A percentile compares a stretch with the other conserved stretches of the same genome.
phyloP scores from a whole-genome alignment of 2,329 filamentous ascomycete genomes.

The Salinomyces thailandicus region DNA sequence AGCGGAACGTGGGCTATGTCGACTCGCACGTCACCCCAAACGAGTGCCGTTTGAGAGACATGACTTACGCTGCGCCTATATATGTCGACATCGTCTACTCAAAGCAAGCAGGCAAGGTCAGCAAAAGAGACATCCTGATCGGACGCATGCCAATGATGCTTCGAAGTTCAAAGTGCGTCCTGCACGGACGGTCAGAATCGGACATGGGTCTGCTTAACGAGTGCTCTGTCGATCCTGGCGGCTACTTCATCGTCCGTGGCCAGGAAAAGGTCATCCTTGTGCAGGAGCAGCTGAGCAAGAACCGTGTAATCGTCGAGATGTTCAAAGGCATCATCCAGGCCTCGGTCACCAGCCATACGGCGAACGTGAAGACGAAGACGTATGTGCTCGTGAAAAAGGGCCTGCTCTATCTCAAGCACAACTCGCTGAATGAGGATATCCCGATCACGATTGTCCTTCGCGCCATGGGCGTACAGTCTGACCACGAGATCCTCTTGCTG shows the following conservation, averaged over 20 bases:
- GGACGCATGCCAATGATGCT: constrained; percentile 95
- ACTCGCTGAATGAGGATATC: constrained; percentile 85
- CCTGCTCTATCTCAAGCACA: constrained; percentile 78
- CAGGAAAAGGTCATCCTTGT: constrained; percentile 98
- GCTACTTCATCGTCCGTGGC: constrained; percentile 95
- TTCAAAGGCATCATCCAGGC: constrained; percentile 92
- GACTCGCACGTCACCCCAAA: constrained; percentile 70
- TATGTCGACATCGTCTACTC: constrained; percentile 86
- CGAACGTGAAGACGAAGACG: constrained; percentile 95
- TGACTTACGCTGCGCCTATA: constrained; percentile 96
- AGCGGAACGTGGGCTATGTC: constrained; percentile 57
- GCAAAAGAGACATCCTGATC: constrained; percentile 64
- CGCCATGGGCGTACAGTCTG: constrained; percentile 84
- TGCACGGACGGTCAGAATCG: constrained; percentile 70
- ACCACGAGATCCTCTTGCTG: constrained; percentile 87
- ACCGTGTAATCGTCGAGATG: constrained; percentile 92
- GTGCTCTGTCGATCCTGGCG: constrained; percentile 89
- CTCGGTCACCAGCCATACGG: constrained; percentile 93
- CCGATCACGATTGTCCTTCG: constrained; percentile 90
- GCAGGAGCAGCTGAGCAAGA: constrained; percentile 98
- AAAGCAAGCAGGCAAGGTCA: constrained; percentile 64
- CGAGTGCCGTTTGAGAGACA: constrained; percentile 90
- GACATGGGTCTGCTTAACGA: constrained; percentile 91
- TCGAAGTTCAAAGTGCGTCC: constrained; percentile 83
- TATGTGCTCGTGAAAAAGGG: constrained; percentile 94